Conservation (phyloP, 176 grass and related monocot species). For the Aegilops sharonensis region DNA sequence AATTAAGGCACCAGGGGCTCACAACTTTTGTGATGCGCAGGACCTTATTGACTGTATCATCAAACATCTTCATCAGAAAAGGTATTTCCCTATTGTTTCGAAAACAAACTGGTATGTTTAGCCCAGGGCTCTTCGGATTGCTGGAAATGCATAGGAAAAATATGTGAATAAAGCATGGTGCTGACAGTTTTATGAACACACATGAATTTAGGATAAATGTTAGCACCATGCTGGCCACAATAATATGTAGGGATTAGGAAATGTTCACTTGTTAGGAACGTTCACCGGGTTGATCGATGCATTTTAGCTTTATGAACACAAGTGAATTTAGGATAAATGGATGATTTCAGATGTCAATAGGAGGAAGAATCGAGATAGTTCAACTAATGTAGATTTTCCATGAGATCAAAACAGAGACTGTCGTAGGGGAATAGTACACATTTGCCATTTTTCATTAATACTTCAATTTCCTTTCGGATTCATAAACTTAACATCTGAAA, state of each 20-base stretch:
- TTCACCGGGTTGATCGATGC: no score
- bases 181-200: no score
- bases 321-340: neutral
- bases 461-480: neutral
- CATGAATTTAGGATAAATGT: no score
- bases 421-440: neutral
- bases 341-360: neutral
- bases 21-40: neutral
- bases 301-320: no score
- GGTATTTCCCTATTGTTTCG: neutral
- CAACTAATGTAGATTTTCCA: neutral
- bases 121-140: rapidly evolving
- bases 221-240: no score
- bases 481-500: neutral
- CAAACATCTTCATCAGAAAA: neutral
- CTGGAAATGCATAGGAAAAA: neutral
- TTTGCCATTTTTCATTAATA: no score
- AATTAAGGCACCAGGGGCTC: neutral
- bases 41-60: neutral
- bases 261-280: no score
- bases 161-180: no score
- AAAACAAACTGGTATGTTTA: neutral
- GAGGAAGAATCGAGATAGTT: neutral
- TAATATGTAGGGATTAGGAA: no score
- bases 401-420: neutral